Conservation (phyloP, 805 yeast genomes). For the Saccharomycodes ludwigii region DNA sequence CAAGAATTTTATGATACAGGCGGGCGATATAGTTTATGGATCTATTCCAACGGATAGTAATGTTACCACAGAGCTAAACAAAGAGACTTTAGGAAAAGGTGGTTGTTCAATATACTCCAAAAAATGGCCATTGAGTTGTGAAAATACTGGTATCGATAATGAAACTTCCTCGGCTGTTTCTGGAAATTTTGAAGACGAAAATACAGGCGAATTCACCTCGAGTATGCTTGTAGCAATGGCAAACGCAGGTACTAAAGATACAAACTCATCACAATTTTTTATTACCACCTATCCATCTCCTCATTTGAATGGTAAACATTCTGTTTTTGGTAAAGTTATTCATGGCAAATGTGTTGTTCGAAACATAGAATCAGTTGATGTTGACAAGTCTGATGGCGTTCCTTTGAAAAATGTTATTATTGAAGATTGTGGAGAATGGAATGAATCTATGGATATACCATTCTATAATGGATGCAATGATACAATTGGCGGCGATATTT, state of each 20-base stretch:
- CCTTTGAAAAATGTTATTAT: constrained; percentile 34
- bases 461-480: constrained; percentile 51
- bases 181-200: constrained; percentile 46
- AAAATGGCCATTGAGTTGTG: too few relatives aligned
- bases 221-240: constrained; percentile 50
- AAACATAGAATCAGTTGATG: constrained; percentile 42
- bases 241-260: constrained; percentile 33
- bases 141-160: constrained; percentile 3
- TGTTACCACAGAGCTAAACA: constrained; percentile 3
- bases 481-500: constrained; percentile 53
- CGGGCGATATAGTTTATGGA: constrained; percentile 45
- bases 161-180: constrained; percentile 14
- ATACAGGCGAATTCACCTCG: constrained; percentile 30
- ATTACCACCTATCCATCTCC: constrained; percentile 58
- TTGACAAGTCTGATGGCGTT: constrained; percentile 30
- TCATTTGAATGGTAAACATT: constrained; percentile 64
- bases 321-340: constrained; percentile 62
- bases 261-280: constrained; percentile 60
- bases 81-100: constrained; percentile 32
- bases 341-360: constrained; percentile 61
- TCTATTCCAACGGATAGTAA: constrained; percentile 16
- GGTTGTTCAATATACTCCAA: constrained; percentile 33
- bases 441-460: constrained; percentile 38
- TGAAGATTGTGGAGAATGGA: constrained; percentile 53
- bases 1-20: constrained; percentile 60